phyloP scores from a whole-genome alignment of 2,329 filamentous ascomycete species.

The Diaporthe helianthi region DNA sequence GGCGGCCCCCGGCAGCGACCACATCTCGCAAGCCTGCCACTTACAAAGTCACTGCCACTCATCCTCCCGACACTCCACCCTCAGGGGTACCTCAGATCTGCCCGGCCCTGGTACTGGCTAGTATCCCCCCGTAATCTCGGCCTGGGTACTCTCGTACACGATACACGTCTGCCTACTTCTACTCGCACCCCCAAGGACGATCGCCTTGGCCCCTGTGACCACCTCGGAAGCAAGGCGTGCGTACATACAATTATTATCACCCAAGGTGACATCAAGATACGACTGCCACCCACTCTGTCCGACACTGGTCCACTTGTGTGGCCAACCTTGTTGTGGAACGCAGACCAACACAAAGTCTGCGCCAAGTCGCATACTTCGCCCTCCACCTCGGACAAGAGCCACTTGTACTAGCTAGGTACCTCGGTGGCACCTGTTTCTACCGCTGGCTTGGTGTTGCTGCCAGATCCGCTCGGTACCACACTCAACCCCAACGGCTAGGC shows the following conservation, averaged over 20 bases:
- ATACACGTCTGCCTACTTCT: slow-evolving; percentile 23
- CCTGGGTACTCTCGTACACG: slow-evolving; percentile 23
- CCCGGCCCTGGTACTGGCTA: slow-evolving; percentile 13
- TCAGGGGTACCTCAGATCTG: slow-evolving; percentile 25
- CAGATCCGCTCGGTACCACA: slow-evolving; percentile 23
- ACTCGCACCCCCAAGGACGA: slow-evolving; percentile 1
- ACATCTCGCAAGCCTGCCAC: slow-evolving; percentile 6
- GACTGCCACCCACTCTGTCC: slow-evolving; percentile 11
- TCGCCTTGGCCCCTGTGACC: neutral
- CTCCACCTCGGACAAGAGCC: slow-evolving; percentile 15
- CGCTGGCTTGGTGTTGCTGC: slow-evolving; percentile 22
- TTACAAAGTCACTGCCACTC: slow-evolving; percentile 12
- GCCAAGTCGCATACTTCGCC: slow-evolving; percentile 15
- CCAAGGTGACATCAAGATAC: slow-evolving; percentile 21
- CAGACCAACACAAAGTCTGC: slow-evolving; percentile 18
- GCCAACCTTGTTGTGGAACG: slow-evolving; percentile 22
- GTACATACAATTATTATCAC: slow-evolving; percentile 17
- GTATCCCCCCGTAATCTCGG: slow-evolving; percentile 15
- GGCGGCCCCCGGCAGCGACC: slow-evolving; percentile 17
- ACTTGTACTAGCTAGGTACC: neutral
- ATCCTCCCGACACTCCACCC: slow-evolving; percentile 5
- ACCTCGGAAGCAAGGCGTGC: neutral
- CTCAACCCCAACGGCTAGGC: neutral
- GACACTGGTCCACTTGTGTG: slow-evolving; percentile 21
- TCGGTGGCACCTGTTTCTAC: neutral